Base-by-base conservation (phyloP, 2,329 filamentous ascomycete species). In the Beauveria rudraprayagi region DNA sequence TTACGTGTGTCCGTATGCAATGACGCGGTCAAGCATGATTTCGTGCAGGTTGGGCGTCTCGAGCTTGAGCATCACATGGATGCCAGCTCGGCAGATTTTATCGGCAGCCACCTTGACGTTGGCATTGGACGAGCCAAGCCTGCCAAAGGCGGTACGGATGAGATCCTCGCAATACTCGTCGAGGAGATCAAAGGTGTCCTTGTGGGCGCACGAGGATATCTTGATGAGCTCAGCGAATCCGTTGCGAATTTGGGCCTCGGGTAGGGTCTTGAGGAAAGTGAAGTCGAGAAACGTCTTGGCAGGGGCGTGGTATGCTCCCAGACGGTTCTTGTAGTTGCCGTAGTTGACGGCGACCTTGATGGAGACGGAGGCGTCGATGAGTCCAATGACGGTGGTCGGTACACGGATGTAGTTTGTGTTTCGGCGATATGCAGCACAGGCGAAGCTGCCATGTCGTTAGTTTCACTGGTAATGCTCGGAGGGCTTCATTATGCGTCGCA, bases 341-440 rank as follows among this genome's bases (percentile, higher is more conserved):
- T 90, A 89, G 76, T 90, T 90, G 67, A 90, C 87, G 14, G 85
- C 88, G n/a, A 90, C 87, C 70, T 90, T 90, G 77, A 90, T 90
- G 41, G 84, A 88, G 56, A 90, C 88, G 19, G 85, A 88, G 3
- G 88, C 88, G 68, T 91, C 88, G 63, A 90, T 90, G 53, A 91
- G 77, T 10, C 88, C 87, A 68, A 91, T 90, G 64, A 90, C 84
- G 1, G 88, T 90, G 0, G 88, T 90, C 1, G 88, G 88, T 9
- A 90, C 81, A 53, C 87, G 85, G 69, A 90, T 89, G 75, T 82
- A 90, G 74, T 89, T 89, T 48, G 87, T 90, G 73, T 84, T 89
- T 66, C 88, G 79, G 63, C 87, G 83, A 74, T 90, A 90, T 8
- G 85, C 80, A 28, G 87, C 87, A 70, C 87, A 90, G 5, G 87